Percentiles rank a stretch among this genome's conserved stretches.
phyloP scores from a whole-genome alignment of 2,329 filamentous ascomycete species.

The Trichoderma sp. region DNA sequence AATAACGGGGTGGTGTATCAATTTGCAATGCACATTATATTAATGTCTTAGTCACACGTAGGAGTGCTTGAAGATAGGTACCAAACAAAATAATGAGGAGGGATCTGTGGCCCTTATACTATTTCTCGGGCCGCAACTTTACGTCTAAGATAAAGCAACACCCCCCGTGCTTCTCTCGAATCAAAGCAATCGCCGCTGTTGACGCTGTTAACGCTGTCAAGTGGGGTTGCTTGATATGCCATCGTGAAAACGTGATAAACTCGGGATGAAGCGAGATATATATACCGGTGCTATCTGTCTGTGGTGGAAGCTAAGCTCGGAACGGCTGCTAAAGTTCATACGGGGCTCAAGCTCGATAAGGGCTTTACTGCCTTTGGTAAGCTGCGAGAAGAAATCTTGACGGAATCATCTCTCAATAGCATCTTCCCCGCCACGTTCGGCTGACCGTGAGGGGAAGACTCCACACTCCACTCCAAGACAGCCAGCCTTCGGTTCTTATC shows the following conservation, averaged over 20 bases:
- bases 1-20: neutral
- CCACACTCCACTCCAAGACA: neutral
- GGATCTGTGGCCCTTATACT: neutral
- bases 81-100: neutral
- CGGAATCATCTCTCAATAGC: neutral
- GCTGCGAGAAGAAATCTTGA: neutral
- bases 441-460: conserved; percentile 8
- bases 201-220: neutral
- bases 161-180: neutral
- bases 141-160: neutral
- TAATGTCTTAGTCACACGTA: neutral
- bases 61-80: neutral
- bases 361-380: conserved; percentile 5
- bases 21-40: neutral
- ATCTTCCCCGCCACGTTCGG: conserved; percentile 6
- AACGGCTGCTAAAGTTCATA: conserved; percentile 13
- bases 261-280: neutral
- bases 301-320: neutral
- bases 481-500: neutral
- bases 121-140: neutral
- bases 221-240: neutral
- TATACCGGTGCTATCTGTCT: neutral
- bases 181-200: neutral
- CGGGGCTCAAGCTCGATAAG: neutral
- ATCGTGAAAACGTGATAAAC: neutral